Conservation (phyloP, 768 basidiomycete genomes). For the Strobilomyces confusus region DNA sequence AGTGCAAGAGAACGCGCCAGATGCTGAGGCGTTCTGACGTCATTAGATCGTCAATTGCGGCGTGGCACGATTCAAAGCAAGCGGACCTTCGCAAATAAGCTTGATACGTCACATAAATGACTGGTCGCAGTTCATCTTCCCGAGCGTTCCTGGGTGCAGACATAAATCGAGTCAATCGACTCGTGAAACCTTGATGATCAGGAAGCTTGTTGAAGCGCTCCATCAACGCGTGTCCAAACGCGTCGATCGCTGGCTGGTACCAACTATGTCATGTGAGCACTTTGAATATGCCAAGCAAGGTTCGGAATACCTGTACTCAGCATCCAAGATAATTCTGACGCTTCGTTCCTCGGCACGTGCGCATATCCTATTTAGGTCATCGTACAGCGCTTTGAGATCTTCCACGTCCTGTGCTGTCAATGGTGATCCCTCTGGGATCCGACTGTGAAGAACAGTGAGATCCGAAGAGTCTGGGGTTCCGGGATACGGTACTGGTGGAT, state of each 20-base stretch:
- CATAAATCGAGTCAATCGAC: slow-evolving; percentile 8
- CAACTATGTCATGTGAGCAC: slow-evolving; percentile 36
- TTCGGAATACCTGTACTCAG: slow-evolving; percentile 62
- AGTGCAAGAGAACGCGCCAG: slow-evolving; percentile 61
- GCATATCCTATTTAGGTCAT: slow-evolving; percentile 64
- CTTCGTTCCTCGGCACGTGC: slow-evolving; percentile 53
- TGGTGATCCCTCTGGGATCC: slow-evolving; percentile 14
- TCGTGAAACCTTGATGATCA: slow-evolving; percentile 1
- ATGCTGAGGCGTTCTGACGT: slow-evolving; percentile 59
- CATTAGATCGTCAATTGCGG: not conserved
- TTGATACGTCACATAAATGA: slow-evolving; percentile 85
- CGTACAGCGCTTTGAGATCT: slow-evolving; percentile 56
- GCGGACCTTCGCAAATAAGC: slow-evolving; percentile 75
- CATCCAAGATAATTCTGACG: slow-evolving; percentile 76
- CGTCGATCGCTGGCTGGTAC: slow-evolving; percentile 80
- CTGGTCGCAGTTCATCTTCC: slow-evolving; percentile 48
- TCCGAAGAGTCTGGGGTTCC: slow-evolving; percentile 62
- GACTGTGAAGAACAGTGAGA: slow-evolving; percentile 44
- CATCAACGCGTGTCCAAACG: slow-evolving; percentile 70
- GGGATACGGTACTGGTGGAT: slow-evolving; percentile 54
- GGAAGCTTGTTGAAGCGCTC: slow-evolving; percentile 62
- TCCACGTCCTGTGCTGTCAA: slow-evolving; percentile 55
- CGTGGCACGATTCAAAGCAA: not conserved
- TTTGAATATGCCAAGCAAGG: not conserved
- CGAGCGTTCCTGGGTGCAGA: not conserved